Evolutionary conservation across 305 asterid genomes (phyloP).

Genomic region (Solanum hybrid): DNA sequence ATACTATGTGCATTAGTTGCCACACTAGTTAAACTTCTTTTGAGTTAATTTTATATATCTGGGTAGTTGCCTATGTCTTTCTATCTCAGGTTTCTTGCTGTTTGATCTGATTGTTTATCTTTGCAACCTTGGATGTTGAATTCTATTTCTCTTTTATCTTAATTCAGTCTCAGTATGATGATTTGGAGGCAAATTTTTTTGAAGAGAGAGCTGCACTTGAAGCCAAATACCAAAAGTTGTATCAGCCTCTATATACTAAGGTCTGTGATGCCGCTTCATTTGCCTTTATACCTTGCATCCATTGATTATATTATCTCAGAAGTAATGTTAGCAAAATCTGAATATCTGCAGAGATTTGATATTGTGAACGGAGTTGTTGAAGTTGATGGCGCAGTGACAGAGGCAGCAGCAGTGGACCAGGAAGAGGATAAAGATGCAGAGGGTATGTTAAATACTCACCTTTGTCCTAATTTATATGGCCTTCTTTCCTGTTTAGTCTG

Average conservation of each 20-base stretch:
- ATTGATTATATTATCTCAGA: neutral
- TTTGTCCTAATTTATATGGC: neutral
- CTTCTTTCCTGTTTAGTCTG: neutral
- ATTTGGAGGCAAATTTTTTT: conserved; percentile 56
- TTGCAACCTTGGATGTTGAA: neutral
- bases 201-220: conserved; percentile 90
- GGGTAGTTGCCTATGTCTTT: neutral
- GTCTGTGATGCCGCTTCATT: conserved; percentile 16
- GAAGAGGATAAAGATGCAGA: conserved; percentile 17
- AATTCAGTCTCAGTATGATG: conserved; percentile 60
- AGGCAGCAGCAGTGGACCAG: conserved; percentile 9
- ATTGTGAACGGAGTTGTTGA: conserved; percentile 59
- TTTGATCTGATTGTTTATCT: neutral
- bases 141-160: neutral
- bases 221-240: conserved; percentile 77
- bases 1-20: neutral
- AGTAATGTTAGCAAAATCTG: neutral
- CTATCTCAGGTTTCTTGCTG: neutral
- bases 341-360: conserved; percentile 43
- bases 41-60: neutral
- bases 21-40: neutral
- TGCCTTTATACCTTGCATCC: neutral
- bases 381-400: conserved; percentile 29
- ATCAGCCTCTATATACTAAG: conserved; percentile 64
- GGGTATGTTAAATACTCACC: conserved; percentile 12